Evolutionary conservation across 2,329 filamentous ascomycete species (phyloP).

Genomic region (Cryphonectria nitschkei): DNA sequence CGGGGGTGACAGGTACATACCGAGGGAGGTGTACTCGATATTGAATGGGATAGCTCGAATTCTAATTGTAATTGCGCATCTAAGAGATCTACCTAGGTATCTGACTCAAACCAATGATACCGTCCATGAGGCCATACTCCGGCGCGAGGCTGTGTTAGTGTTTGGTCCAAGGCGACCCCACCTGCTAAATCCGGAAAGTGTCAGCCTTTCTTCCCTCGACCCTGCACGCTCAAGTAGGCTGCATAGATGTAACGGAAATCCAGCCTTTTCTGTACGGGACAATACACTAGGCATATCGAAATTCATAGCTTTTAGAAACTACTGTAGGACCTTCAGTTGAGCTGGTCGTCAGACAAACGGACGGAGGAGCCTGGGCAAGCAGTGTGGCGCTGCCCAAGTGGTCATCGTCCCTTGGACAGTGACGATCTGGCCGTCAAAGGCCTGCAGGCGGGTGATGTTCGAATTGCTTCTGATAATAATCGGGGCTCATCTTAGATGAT

Average conservation of each 20-base stretch:
- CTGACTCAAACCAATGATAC: not conserved
- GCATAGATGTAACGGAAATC: not conserved
- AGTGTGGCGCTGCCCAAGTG: not conserved
- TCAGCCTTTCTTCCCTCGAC: conserved; percentile 1
- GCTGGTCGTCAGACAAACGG: not conserved
- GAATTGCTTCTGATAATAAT: not conserved
- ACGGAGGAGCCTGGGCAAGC: not conserved
- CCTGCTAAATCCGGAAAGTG: conserved; percentile 14
- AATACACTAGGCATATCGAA: not conserved
- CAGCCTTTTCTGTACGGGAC: not conserved
- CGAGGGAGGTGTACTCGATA: not conserved
- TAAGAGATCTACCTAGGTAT: not conserved
- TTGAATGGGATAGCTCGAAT: not conserved
- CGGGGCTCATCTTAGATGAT: not conserved
- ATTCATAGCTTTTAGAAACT: not conserved
- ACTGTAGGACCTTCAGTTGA: not conserved
- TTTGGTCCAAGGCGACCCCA: not conserved
- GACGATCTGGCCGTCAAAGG: not conserved
- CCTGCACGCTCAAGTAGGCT: not conserved
- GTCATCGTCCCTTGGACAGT: not conserved
- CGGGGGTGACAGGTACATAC: not conserved
- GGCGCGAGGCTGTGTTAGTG: conserved; percentile 13
- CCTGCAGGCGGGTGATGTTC: not conserved
- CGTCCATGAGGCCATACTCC: not conserved
- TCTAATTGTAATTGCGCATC: not conserved